These are phyloP conservation scores for Phaffia rhodozyma DNA, from an alignment of 1,284 basidiomycete genomes.

Conservation along the genomic window DNA sequence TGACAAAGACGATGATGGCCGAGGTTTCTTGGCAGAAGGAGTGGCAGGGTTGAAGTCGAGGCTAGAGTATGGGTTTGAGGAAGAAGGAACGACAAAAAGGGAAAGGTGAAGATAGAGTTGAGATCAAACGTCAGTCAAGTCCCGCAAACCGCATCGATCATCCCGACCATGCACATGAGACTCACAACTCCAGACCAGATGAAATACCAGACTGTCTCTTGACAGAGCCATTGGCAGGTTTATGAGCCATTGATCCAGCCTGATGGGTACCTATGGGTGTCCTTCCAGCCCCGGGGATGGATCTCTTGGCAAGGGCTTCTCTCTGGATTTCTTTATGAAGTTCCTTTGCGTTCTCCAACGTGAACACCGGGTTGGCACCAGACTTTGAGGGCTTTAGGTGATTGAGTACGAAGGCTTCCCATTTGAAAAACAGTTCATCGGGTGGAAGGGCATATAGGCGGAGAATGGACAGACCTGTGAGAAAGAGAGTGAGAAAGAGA, in stretches of 20 bases:
- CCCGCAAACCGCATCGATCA: neutral
- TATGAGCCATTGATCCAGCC: slow-evolving; percentile 12
- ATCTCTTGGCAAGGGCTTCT: slow-evolving; percentile 28
- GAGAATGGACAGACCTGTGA: slow-evolving; percentile 32
- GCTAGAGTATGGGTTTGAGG: neutral
- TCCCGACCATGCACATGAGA: too few species aligned
- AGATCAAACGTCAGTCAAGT: neutral
- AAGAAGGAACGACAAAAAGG: neutral
- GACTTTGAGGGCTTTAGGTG: slow-evolving; percentile 24
- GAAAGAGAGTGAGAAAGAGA: neutral
- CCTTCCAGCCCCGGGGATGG: slow-evolving; percentile 16
- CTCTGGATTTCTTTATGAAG: slow-evolving; percentile 35
- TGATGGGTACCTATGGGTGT: slow-evolving; percentile 4
- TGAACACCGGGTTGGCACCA: slow-evolving; percentile 21
- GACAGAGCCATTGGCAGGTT: neutral
- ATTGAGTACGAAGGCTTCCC: slow-evolving; percentile 37
- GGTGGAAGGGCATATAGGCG: slow-evolving; percentile 33
- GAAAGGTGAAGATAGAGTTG: neutral
- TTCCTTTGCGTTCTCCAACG: slow-evolving; percentile 32
- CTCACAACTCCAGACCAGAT: too few species aligned
- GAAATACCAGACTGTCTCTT: too few species aligned
- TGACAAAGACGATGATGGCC: neutral
- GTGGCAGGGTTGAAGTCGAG: slow-evolving; percentile 1
- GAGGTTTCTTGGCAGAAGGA: neutral
- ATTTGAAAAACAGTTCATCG: slow-evolving; percentile 37